Evolutionary conservation across 129 eudicot genomes (phyloP), one percentile per base, ranked within the genome.

Genomic region (Pittosporum tobira): DNA sequence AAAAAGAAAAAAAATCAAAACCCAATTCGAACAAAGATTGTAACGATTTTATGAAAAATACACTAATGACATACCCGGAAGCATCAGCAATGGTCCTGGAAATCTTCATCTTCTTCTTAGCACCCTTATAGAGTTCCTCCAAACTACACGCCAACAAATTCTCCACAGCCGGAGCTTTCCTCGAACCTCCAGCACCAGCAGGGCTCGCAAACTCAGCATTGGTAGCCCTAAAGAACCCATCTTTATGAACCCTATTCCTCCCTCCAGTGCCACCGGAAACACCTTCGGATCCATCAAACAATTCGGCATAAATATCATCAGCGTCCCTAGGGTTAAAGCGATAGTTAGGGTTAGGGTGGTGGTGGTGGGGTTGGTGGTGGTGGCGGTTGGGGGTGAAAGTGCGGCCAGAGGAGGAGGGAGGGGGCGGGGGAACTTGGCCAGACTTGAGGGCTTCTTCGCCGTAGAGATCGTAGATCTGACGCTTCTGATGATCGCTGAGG

Each of bases 321-420:
- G 97, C 95, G 62, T 82, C 80, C 75, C 97, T 81, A 25, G 95
- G 94, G 66, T 88, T 88, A 49, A 84, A 88, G 63, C 88, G 51
- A 69, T 71, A 84, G 31, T 69, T 52, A 58, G 96, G 83, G 51
- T 80, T 71, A 1, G 83, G 85, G 47, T 74, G 80, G 24, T 64
- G 78, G 25, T 70, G 77, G 48, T n/a, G n/a, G n/a, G n/a, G n/a
- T n/a, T n/a, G n/a, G n/a, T n/a, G n/a, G n/a, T n/a, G n/a, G n/a
- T n/a, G n/a, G n/a, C n/a, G n/a, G n/a, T 65, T 48, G 51, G 56
- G 36, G 28, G 44, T 56, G 43, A 30, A 63, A 24, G 48, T 51
- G 6, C 75, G 62, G 26, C 71, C 70, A 47, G 79, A 47, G 15
- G 86, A 57, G 5, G 49, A 4, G 14, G 49, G 49, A 40, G 46